phyloP scores from a whole-genome alignment of 805 yeast genomes.

The Kazachstania kunashirensis region DNA sequence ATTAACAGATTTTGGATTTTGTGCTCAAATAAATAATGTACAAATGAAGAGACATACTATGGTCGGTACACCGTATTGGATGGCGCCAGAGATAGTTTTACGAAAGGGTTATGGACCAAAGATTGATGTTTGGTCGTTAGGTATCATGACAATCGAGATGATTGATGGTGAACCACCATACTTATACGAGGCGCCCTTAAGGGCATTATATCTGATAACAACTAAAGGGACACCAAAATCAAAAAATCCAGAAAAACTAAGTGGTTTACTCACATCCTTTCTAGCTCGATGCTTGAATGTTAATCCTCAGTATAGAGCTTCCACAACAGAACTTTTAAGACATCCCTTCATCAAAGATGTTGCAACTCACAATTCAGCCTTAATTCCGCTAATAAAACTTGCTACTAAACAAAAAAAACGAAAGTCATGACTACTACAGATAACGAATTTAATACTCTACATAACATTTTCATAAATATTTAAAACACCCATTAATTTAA shows the following conservation, averaged over 20 bases:
- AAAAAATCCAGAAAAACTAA: constrained; percentile 74
- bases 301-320: constrained; percentile 67
- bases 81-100: constrained; percentile 97
- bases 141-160: constrained; percentile 97
- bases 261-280: constrained; percentile 57
- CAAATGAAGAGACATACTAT: constrained; percentile 84
- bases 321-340: constrained; percentile 61
- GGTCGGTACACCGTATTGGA: constrained; percentile 99
- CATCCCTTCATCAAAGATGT: too few species aligned
- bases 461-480: too few species aligned
- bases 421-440: too few species aligned
- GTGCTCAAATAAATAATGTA: constrained; percentile 79
- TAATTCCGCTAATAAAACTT: too few species aligned
- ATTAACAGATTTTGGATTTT: constrained; percentile 90
- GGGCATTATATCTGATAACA: constrained; percentile 87
- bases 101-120: constrained; percentile 92
- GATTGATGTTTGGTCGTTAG: constrained; percentile 94
- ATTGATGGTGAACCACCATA: constrained; percentile 98
- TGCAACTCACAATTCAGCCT: too few species aligned
- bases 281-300: constrained; percentile 72
- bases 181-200: constrained; percentile 84
- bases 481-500: too few species aligned
- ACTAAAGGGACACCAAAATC: constrained; percentile 92
- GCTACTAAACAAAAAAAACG: too few species aligned
- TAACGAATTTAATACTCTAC: too few species aligned